Conservation (phyloP, 2,329 filamentous ascomycete genomes). For the Davidsoniella eucalypti region DNA sequence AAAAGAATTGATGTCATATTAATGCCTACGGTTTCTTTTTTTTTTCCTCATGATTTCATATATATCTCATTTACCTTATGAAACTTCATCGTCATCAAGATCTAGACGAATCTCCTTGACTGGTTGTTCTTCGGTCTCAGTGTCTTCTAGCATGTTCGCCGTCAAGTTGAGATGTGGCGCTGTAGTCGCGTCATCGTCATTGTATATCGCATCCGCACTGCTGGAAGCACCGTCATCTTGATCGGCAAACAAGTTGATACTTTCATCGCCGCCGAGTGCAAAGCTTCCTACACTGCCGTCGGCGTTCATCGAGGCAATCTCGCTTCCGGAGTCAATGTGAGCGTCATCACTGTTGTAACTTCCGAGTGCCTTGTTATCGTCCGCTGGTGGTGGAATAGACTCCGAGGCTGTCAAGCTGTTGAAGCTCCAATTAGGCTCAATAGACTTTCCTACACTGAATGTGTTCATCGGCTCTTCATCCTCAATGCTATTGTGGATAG, state of each 20-base stretch:
- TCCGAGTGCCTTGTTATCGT: conserved; percentile 17
- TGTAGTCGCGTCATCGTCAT: conserved; percentile 10
- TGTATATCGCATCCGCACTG: conserved; percentile 13
- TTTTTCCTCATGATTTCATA: no score
- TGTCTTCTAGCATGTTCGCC: background rate
- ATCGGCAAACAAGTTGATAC: conserved; percentile 13
- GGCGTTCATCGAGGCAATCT: conserved; percentile 15
- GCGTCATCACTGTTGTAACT: conserved; percentile 28
- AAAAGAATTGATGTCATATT: no score
- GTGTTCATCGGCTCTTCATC: conserved; percentile 26
- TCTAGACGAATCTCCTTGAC: conserved; percentile 13
- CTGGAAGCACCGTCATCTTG: conserved; percentile 2
- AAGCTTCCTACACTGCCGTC: conserved; percentile 1
- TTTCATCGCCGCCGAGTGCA: conserved; percentile 4
- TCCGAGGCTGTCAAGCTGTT: conserved; percentile 20
- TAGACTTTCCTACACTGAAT: conserved; percentile 18
- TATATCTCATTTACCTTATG: no score
- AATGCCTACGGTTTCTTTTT: no score
- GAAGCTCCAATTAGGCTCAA: conserved; percentile 32
- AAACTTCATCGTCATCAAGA: conserved; percentile 4
- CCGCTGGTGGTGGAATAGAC: conserved; percentile 15
- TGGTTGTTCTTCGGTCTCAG: conserved; percentile 5
- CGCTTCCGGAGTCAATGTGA: conserved; percentile 25
- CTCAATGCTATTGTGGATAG: conserved; percentile 29
- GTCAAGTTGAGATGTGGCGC: conserved; percentile 4